Base-by-base conservation (phyloP, 768 basidiomycete species). In the Mrakia hoshinonis region DNA sequence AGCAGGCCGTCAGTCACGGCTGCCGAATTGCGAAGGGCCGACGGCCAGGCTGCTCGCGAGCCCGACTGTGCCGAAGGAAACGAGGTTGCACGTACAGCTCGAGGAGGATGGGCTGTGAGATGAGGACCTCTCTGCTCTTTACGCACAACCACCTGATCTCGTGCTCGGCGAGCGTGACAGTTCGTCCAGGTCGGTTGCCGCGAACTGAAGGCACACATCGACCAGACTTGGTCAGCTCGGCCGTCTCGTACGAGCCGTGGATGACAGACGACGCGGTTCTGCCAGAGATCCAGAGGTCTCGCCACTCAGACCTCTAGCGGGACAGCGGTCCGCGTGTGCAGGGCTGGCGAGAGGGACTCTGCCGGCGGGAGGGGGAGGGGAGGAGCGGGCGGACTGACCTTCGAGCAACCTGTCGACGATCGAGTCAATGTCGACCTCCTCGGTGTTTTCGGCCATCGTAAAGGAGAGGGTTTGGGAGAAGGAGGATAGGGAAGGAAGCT, bases 111-210 rank as follows among this genome's bases (percentile, higher is more conserved):
- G 63, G 63, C 63, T 64, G 63, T 36, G 43, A 60, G 26, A 26
- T 26, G 38, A 26, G 63, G 26, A 64, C 43, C 82, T 99, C 96
- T 76, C 95, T 85, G 65, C 94, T 94, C 84, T 92, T 96, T 79
- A 93, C 96, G 84, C 95, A 99, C 75, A 99, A 86, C 81, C 94
- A 92, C 81, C 93, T 95, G 86, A 99, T 98, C 84, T 99, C 95
- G 83, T 94, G 96, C 81, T 99, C 95, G 79, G 92, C 90, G 75
- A 99, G 85, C 79, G 94, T 92, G 61, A 99, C 95, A 54, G 94
- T 92, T 82, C 97, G 98, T 76, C 95, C 95, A 58, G 95, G 95
- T 81, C 96, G 86, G 84, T 98, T 96, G 73, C 95, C 95, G 79
- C 95, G 90, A 76, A 99, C 95, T 96, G 79, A 43, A 43, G 26